Evolutionary conservation across 345 rosid genomes (phyloP).

Genomic region (Linum usitatissimum): DNA sequence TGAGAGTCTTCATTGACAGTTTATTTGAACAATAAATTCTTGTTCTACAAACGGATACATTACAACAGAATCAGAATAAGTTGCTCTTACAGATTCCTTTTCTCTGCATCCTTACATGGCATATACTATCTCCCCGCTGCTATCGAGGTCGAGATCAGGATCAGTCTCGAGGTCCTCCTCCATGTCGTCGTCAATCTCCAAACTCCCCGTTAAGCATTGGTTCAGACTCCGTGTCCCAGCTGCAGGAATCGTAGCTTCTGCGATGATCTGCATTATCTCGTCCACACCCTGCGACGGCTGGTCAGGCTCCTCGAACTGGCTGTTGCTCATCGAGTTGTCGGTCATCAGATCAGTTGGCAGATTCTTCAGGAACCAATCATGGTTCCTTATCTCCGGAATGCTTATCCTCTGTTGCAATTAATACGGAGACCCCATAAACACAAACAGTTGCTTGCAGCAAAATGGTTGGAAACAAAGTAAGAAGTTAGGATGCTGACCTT

Average conservation of each 20-base stretch:
- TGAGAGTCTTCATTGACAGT: neutral
- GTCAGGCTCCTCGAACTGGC: constrained; percentile 72
- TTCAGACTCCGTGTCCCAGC: constrained; percentile 54
- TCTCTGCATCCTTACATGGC: constrained; percentile 45
- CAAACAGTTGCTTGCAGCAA: neutral
- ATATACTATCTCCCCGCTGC: constrained; percentile 91
- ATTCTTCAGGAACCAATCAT: constrained; percentile 93
- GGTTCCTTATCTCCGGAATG: constrained; percentile 76
- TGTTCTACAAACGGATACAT: neutral
- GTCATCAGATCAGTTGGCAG: constrained; percentile 79
- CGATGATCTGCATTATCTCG: constrained; percentile 91
- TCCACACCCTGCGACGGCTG: constrained; percentile 71
- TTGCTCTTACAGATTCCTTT: neutral
- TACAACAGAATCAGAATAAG: neutral
- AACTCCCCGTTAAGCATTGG: constrained; percentile 66
- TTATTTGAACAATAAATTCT: neutral
- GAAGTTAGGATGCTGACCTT: constrained; percentile 35
- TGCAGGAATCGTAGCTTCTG: constrained; percentile 89
- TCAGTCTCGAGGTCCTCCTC: constrained; percentile 89
- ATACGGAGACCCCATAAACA: neutral
- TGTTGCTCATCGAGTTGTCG: constrained; percentile 32
- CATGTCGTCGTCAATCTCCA: constrained; percentile 89
- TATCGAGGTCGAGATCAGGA: constrained; percentile 84
- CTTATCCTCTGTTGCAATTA: constrained; percentile 64
- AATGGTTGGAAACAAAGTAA: neutral